Conservation (phyloP, 225 moss, liverwort and hornwort species). For the Thuidium tamariscinum region DNA sequence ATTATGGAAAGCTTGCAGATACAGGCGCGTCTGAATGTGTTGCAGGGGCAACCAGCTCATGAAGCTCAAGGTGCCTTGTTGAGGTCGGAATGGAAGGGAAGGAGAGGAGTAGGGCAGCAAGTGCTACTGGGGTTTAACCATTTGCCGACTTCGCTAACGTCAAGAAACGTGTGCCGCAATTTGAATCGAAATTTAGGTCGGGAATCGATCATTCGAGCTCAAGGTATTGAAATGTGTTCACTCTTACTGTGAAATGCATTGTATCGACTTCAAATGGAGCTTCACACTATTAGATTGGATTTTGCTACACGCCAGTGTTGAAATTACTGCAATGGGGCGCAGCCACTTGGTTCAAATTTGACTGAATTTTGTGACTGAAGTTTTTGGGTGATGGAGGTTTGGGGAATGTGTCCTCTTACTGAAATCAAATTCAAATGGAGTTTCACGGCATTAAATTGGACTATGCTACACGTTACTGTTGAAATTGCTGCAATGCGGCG, state of each 20-base stretch:
- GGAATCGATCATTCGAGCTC: constrained; percentile 1
- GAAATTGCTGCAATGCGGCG: neutral
- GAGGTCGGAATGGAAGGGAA: constrained; percentile 24
- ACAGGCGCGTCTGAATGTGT: neutral
- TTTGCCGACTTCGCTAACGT: neutral
- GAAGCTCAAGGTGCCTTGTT: neutral
- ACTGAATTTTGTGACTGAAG: neutral
- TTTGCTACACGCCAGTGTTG: neutral
- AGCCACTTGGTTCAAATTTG: neutral
- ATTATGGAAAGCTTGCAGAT: constrained; percentile 26
- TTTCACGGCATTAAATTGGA: neutral
- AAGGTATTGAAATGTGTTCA: constrained; percentile 1
- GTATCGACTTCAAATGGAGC: neutral
- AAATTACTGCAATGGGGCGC: neutral
- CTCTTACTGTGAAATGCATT: neutral
- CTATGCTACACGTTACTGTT: neutral
- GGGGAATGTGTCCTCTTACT: neutral
- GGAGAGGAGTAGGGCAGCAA: neutral
- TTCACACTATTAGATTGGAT: neutral
- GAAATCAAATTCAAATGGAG: neutral
- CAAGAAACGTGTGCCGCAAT: neutral
- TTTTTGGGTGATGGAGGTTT: neutral
- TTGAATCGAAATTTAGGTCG: neutral
- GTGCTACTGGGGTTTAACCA: neutral
- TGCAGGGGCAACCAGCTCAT: neutral